phyloP scores from a whole-genome alignment of 2,329 filamentous ascomycete genomes.

The Elsinoe arachidis region DNA sequence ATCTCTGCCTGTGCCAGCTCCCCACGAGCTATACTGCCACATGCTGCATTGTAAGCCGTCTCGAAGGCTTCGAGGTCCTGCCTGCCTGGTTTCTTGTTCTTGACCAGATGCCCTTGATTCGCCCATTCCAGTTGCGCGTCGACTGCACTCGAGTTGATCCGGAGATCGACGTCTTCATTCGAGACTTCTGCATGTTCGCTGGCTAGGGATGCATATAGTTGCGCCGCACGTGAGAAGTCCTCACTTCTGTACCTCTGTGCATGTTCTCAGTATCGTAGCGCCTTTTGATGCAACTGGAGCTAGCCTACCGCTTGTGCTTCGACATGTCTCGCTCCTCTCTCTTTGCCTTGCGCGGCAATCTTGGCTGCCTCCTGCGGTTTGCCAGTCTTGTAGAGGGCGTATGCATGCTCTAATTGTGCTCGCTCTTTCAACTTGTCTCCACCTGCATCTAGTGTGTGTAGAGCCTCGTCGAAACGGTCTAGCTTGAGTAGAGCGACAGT shows the following conservation, averaged over 20 bases:
- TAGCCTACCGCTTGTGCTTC: slow-evolving; percentile 51
- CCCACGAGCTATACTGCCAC: slow-evolving; percentile 60
- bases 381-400: slow-evolving; percentile 76
- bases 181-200: slow-evolving; percentile 36
- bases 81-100: slow-evolving; percentile 44
- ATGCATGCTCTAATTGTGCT: slow-evolving; percentile 63
- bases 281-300: neutral
- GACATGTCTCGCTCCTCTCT: slow-evolving; percentile 49
- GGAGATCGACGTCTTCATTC: slow-evolving; percentile 64
- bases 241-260: slow-evolving; percentile 60
- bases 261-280: neutral
- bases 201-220: slow-evolving; percentile 54
- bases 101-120: slow-evolving; percentile 44
- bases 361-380: slow-evolving; percentile 56
- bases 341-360: slow-evolving; percentile 34
- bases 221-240: slow-evolving; percentile 58
- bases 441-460: slow-evolving; percentile 57
- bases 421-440: slow-evolving; percentile 51
- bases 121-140: slow-evolving; percentile 67
- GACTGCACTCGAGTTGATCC: slow-evolving; percentile 65
- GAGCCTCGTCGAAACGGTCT: slow-evolving; percentile 71
- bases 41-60: slow-evolving; percentile 72
- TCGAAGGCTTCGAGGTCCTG: slow-evolving; percentile 69
- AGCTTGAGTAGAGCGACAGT: slow-evolving; percentile 70
- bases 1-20: slow-evolving; percentile 57